A percentile compares a stretch with the other conserved stretches of the same genome.
phyloP scores from a whole-genome alignment of 441 rosid species.

The Adansonia madagascariensis region DNA sequence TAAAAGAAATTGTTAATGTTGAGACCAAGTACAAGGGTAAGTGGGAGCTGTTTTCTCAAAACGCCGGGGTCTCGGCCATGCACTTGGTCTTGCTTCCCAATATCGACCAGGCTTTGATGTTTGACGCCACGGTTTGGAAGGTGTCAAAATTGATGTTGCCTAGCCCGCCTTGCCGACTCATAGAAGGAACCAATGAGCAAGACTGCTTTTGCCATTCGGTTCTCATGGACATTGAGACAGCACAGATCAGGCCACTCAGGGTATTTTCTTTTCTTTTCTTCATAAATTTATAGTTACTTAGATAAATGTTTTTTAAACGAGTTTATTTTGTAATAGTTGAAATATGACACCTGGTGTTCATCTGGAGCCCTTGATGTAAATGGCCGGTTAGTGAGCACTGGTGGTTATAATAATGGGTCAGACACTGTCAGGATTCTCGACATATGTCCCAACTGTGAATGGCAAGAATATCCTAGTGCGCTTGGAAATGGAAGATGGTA shows the following conservation, averaged over 20 bases:
- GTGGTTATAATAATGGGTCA: conserved; percentile 53
- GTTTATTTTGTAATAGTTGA: conserved; percentile 25
- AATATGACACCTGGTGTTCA: conserved; percentile 74
- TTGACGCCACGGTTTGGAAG: conserved; percentile 73
- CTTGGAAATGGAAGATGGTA: conserved; percentile 40
- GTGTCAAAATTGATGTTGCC: conserved; percentile 50
- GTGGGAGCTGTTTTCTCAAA: conserved; percentile 57
- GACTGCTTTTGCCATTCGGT: conserved; percentile 75
- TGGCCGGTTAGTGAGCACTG: conserved; percentile 60
- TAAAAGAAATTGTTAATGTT: too few species aligned
- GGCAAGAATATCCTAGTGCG: conserved; percentile 53
- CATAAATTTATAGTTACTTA: background rate
- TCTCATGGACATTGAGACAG: conserved; percentile 50
- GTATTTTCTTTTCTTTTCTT: conserved; percentile 27
- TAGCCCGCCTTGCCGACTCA: conserved; percentile 45
- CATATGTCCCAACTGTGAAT: conserved; percentile 39
- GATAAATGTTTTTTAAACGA: background rate
- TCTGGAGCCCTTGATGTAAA: conserved; percentile 59
- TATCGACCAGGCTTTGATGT: conserved; percentile 58
- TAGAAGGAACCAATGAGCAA: conserved; percentile 36
- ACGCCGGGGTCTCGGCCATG: conserved; percentile 82
- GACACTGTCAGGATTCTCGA: conserved; percentile 49
- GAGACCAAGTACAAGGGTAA: conserved; percentile 31
- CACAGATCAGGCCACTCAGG: conserved; percentile 48
- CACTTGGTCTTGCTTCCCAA: conserved; percentile 68